phyloP scores from a whole-genome alignment of 208 protist genomes.

The Trichomonas gallinae region DNA sequence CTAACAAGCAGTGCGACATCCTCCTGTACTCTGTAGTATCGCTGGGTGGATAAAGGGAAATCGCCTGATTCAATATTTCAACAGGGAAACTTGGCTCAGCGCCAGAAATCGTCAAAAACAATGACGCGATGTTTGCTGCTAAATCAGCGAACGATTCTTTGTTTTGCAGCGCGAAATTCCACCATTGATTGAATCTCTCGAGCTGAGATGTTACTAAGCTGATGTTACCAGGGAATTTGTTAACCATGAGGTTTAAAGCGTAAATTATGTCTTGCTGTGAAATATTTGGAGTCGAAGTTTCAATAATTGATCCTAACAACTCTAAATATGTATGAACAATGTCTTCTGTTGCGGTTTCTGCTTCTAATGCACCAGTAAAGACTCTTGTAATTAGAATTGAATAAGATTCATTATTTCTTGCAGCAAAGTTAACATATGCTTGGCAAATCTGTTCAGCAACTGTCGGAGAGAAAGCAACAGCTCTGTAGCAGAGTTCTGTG shows the following conservation, averaged over 20 bases:
- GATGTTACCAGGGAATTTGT: background rate
- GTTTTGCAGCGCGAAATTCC: background rate
- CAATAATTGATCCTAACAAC: background rate
- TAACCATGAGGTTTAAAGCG: background rate
- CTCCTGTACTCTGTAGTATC: background rate
- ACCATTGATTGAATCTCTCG: background rate
- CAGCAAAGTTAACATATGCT: background rate
- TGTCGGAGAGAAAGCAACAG: background rate
- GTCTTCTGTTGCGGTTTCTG: background rate
- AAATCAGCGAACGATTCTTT: background rate
- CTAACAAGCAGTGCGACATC: background rate
- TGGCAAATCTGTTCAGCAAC: background rate
- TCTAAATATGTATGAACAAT: background rate
- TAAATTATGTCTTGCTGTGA: background rate
- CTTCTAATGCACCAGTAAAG: background rate
- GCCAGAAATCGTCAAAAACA: background rate
- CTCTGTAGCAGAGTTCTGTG: background rate
- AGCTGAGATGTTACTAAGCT: background rate
- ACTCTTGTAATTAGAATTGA: background rate
- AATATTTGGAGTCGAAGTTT: background rate
- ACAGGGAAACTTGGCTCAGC: background rate
- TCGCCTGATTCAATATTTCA: background rate
- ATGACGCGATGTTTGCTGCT: background rate
- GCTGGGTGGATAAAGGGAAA: background rate
- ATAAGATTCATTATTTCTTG: background rate